Evolutionary conservation across 2,329 filamentous ascomycete genomes (phyloP).

Genomic region (Arthrobotrys musiformis): DNA sequence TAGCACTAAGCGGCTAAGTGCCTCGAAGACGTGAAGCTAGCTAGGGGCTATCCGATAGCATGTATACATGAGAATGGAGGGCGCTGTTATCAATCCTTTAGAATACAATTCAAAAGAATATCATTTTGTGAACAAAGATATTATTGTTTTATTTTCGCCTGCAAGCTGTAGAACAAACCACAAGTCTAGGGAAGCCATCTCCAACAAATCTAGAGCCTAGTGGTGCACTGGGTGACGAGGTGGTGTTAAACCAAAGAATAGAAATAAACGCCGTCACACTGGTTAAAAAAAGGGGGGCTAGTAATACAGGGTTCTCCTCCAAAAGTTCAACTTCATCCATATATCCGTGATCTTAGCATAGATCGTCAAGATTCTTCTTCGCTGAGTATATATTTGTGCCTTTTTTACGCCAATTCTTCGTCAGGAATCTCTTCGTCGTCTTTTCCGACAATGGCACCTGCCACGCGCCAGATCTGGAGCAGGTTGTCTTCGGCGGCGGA

Average conservation of each 20-base stretch:
- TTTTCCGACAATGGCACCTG: constrained; percentile 81
- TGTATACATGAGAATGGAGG: background rate
- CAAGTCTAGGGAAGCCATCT: too few relatives aligned
- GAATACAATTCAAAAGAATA: background rate
- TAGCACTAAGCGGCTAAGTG: background rate
- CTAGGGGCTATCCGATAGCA: too few relatives aligned
- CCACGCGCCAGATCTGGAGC: constrained; percentile 92
- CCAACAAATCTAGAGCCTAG: background rate
- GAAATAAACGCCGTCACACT: background rate
- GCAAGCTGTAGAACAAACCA: background rate
- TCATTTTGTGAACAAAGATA: background rate
- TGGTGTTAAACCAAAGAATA: background rate
- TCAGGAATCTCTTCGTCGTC: constrained; percentile 77
- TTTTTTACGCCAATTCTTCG: constrained; percentile 34
- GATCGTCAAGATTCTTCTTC: background rate
- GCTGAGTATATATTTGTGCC: too few relatives aligned
- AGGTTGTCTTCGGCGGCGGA: constrained; percentile 97
- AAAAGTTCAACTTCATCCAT: background rate
- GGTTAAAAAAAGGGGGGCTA: background rate
- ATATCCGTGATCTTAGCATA: background rate
- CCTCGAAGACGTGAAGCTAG: background rate
- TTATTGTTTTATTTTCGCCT: background rate
- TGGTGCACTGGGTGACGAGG: background rate
- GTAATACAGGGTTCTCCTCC: constrained; percentile 19
- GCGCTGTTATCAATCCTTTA: background rate